These are phyloP conservation scores for Didymella segeticola DNA, from an alignment of 2,329 filamentous ascomycete species.

Conservation along the genomic window DNA sequence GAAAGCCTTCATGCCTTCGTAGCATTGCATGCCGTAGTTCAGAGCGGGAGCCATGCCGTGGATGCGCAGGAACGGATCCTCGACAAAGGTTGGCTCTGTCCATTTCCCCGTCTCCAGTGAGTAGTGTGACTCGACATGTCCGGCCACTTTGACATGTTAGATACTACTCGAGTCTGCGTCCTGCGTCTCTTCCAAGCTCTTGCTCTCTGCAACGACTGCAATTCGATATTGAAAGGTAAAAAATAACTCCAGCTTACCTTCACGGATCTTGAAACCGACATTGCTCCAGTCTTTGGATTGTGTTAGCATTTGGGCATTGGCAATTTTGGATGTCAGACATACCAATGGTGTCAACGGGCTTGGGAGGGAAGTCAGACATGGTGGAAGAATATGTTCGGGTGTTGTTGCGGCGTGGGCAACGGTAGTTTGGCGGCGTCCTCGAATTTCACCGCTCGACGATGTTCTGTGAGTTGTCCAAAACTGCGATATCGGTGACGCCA, in stretches of 20 bases:
- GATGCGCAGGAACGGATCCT: constrained; percentile 83
- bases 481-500: constrained; percentile 44
- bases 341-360: constrained; percentile 78
- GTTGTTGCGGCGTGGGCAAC: constrained; percentile 8
- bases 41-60: constrained; percentile 95
- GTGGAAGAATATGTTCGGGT: constrained; percentile 8
- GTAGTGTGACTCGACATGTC: constrained; percentile 90
- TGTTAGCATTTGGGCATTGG: background rate
- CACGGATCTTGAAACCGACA: constrained; percentile 89
- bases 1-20: constrained; percentile 98
- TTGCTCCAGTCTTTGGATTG: constrained; percentile 79
- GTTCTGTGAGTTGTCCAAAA: constrained; percentile 24
- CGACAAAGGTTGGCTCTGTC: constrained; percentile 78
- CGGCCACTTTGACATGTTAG: constrained; percentile 70
- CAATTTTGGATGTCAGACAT: constrained; percentile 27
- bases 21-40: constrained; percentile 96
- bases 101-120: constrained; percentile 76
- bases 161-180: background rate
- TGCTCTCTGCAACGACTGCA: background rate
- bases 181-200: background rate
- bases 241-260: constrained; percentile 64
- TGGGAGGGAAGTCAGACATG: constrained; percentile 65
- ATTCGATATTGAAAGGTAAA: too few species aligned
- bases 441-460: constrained; percentile 24
- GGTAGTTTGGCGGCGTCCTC: constrained; percentile 4